These are phyloP conservation scores for Pichia sp. DNA, from an alignment of 1,139 yeast genomes.

Conservation along the genomic window DNA sequence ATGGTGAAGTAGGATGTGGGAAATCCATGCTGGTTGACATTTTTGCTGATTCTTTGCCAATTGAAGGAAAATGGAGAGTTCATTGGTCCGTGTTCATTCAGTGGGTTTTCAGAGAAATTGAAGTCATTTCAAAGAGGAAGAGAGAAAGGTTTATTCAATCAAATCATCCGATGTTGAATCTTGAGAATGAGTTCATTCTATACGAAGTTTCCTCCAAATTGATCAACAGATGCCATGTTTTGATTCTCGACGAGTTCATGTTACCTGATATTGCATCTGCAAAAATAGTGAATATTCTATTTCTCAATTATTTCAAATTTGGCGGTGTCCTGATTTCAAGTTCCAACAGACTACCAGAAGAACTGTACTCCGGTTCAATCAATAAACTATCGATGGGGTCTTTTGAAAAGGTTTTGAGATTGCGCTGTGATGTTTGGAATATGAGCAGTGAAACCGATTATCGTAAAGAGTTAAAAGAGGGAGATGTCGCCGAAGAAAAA, in stretches of 20 bases:
- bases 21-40: constrained; percentile 69
- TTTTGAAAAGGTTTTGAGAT: constrained; percentile 48
- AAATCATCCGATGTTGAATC: constrained; percentile 29
- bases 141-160: constrained; percentile 20
- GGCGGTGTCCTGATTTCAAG: constrained; percentile 74
- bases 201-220: constrained; percentile 62
- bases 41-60: constrained; percentile 59
- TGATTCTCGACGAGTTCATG: constrained; percentile 67
- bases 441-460: constrained; percentile 56
- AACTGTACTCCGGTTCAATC: constrained; percentile 57
- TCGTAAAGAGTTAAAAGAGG: constrained; percentile 34
- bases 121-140: constrained; percentile 40
- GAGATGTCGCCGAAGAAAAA: constrained; percentile 18
- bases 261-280: constrained; percentile 69
- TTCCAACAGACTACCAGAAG: constrained; percentile 63
- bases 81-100: constrained; percentile 64
- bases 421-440: constrained; percentile 56
- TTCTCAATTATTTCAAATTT: constrained; percentile 59
- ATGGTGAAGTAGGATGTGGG: constrained; percentile 75
- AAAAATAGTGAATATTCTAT: constrained; percentile 53
- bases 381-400: constrained; percentile 48
- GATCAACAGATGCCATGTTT: constrained; percentile 49
- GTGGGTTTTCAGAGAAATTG: constrained; percentile 60
- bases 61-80: constrained; percentile 58
- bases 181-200: constrained; percentile 57